Percentiles rank a stretch among this genome's conserved stretches.
These are phyloP conservation scores for Brassica carinata DNA, from an alignment of 345 rosid species.

Conservation along the genomic window DNA sequence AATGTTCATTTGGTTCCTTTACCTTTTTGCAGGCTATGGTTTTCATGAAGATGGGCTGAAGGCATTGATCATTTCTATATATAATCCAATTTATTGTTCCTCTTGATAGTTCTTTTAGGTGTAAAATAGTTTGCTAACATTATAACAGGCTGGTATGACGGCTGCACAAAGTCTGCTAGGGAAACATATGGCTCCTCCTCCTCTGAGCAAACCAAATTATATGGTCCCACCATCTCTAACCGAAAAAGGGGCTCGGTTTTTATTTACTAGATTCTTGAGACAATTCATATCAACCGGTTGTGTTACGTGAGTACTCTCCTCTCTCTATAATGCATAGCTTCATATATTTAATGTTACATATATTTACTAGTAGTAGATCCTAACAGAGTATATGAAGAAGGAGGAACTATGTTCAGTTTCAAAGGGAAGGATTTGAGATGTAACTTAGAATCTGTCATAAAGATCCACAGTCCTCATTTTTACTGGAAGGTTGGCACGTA, in stretches of 20 bases:
- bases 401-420: conserved; percentile 63
- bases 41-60: conserved; percentile 87
- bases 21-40: conserved; percentile 57
- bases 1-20: background rate
- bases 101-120: background rate
- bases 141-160: conserved; percentile 55
- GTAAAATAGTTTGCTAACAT: background rate
- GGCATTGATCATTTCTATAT: conserved; percentile 40
- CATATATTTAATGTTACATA: background rate
- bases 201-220: conserved; percentile 58
- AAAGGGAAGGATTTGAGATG: conserved; percentile 51
- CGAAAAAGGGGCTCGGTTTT: conserved; percentile 66
- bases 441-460: conserved; percentile 45
- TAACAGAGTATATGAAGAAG: conserved; percentile 72
- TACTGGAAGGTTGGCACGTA: conserved; percentile 99
- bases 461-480: conserved; percentile 73
- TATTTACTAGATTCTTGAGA: conserved; percentile 67
- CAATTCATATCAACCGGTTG: conserved; percentile 62
- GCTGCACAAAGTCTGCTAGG: conserved; percentile 64
- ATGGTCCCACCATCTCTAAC: conserved; percentile 70
- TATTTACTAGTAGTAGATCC: background rate
- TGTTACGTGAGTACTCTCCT: conserved; percentile 53
- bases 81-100: background rate
- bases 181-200: conserved; percentile 29
- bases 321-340: background rate